These are phyloP conservation scores for Kluyveromyces aestuarii DNA, from an alignment of 805 yeast species.

Conservation along the genomic window DNA sequence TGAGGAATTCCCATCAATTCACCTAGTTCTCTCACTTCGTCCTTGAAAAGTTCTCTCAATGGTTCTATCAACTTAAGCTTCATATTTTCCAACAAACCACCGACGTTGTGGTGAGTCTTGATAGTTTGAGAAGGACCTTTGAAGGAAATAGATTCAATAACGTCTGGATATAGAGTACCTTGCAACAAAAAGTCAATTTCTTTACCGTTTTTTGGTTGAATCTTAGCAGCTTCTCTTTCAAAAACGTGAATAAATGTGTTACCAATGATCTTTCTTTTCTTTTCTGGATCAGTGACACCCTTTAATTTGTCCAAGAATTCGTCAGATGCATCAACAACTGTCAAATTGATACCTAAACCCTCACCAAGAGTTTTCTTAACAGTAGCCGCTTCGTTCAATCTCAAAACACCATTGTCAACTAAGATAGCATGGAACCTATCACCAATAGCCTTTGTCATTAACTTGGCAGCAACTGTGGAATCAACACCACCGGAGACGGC, in stretches of 20 bases:
- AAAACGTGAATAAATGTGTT: conserved; percentile 95
- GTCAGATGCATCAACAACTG: conserved; percentile 90
- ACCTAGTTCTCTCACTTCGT: conserved; percentile 96
- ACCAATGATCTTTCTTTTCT: conserved; percentile 97
- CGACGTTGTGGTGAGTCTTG: conserved; percentile 98
- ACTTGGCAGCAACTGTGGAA: conserved; percentile 97
- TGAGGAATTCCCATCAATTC: conserved; percentile 90
- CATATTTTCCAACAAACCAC: conserved; percentile 97
- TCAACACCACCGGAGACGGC: conserved; percentile 99
- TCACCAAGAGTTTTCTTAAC: conserved; percentile 86
- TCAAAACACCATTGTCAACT: conserved; percentile 97
- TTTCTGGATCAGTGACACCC: conserved; percentile 97
- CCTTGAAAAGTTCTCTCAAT: conserved; percentile 95
- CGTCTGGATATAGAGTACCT: conserved; percentile 98
- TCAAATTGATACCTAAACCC: conserved; percentile 89
- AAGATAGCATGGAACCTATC: conserved; percentile 96
- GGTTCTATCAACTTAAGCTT: conserved; percentile 98
- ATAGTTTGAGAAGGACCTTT: conserved; percentile 99
- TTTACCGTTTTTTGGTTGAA: conserved; percentile 80
- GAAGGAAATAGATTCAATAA: conserved; percentile 95
- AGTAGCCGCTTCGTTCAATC: conserved; percentile 82
- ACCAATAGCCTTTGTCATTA: conserved; percentile 97
- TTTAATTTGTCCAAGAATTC: conserved; percentile 77
- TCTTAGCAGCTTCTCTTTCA: conserved; percentile 89
- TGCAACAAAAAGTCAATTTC: conserved; percentile 90